Conservation (phyloP, 805 yeast genomes). For the Cyberlindnera mycetangii region DNA sequence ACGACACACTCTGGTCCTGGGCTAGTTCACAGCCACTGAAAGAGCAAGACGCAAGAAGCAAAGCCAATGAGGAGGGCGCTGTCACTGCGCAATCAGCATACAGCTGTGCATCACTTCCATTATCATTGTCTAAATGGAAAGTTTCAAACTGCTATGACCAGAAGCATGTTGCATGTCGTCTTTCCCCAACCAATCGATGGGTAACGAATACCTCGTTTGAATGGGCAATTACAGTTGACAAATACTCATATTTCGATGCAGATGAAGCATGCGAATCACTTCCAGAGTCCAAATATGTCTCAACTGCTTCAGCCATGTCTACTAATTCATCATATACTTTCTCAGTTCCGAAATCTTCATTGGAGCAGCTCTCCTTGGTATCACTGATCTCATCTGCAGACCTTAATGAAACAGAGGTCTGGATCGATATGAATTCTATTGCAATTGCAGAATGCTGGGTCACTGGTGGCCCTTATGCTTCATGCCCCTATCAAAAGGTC, state of each 20-base stretch:
- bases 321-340: slow-evolving; percentile 29
- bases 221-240: slow-evolving; percentile 41
- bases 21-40: slow-evolving; percentile 48
- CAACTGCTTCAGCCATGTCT: slow-evolving; percentile 2
- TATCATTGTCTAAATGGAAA: slow-evolving; percentile 48
- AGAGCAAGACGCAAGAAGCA: slow-evolving; percentile 21
- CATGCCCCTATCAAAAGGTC: slow-evolving; percentile 71
- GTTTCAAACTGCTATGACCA: slow-evolving; percentile 64
- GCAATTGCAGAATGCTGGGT: slow-evolving; percentile 80
- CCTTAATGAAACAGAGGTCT: slow-evolving; percentile 39
- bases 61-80: slow-evolving; percentile 13
- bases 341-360: slow-evolving; percentile 47
- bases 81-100: slow-evolving; percentile 31
- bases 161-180: slow-evolving; percentile 55
- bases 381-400: slow-evolving; percentile 22
- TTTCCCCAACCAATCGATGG: slow-evolving; percentile 9
- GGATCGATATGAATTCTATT: slow-evolving; percentile 84
- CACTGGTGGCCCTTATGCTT: slow-evolving; percentile 70
- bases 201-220: slow-evolving; percentile 31
- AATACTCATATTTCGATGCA: slow-evolving; percentile 42
- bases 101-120: slow-evolving; percentile 41
- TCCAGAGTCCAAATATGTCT: slow-evolving; percentile 5
- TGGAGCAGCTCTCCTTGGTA: slow-evolving; percentile 37
- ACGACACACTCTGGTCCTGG: slow-evolving; percentile 73
- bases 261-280: slow-evolving; percentile 29